These are phyloP conservation scores for Bassia scoparia DNA, from an alignment of 148 eudicot species.

Conservation along the genomic window DNA sequence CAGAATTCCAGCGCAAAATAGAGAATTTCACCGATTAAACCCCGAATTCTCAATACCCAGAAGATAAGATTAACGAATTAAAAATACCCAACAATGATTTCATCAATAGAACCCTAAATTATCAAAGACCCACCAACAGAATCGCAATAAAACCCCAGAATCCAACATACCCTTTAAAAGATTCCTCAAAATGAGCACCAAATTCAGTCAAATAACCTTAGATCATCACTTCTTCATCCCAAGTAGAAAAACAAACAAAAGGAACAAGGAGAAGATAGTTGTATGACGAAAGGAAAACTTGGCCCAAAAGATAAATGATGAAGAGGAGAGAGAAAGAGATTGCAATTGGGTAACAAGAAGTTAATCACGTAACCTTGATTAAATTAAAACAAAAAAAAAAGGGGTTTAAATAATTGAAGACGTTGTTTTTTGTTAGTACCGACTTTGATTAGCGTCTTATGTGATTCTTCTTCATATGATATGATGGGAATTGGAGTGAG, in stretches of 20 bases:
- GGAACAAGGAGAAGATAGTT: neutral
- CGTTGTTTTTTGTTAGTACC: neutral
- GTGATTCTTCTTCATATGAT: constrained; percentile 15
- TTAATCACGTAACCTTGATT: constrained; percentile 29
- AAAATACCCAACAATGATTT: constrained; percentile 15
- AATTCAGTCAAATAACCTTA: constrained; percentile 13
- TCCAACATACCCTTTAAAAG: constrained; percentile 16
- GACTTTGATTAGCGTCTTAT: constrained; percentile 2
- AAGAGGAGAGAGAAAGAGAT: constrained; percentile 4
- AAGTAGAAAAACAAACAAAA: neutral
- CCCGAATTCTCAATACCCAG: constrained; percentile 19
- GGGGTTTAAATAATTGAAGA: constrained; percentile 1
- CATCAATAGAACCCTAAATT: constrained; percentile 25
- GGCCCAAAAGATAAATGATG: constrained; percentile 1
- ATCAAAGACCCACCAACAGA: constrained; percentile 6
- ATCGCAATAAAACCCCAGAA: constrained; percentile 16
- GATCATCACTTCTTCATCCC: constrained; percentile 14
- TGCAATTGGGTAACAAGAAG: constrained; percentile 16
- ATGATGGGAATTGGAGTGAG: constrained; percentile 19
- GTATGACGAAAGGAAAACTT: constrained; percentile 4
- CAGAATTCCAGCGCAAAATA: constrained; percentile 1
- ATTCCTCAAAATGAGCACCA: constrained; percentile 16
- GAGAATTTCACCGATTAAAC: neutral
- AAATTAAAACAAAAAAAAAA: neutral
- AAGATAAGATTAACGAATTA: constrained; percentile 17